Evolutionary conservation across 495 filamentous ascomycete genomes (phyloP), one percentile per base, ranked within the genome.

Genomic region (Penicillium argentinense): DNA sequence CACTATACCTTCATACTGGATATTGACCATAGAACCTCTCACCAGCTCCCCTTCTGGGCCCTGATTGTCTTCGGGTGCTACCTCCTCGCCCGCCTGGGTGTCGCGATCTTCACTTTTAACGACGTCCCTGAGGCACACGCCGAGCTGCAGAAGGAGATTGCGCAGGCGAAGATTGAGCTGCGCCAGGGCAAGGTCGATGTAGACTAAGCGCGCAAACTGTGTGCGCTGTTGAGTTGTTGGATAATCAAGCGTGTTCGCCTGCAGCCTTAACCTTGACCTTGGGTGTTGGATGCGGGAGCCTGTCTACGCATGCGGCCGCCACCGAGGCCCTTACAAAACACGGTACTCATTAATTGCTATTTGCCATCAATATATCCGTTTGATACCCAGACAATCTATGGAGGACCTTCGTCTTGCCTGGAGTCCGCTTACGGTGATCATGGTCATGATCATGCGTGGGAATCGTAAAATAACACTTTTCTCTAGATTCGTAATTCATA

Each of bases 21-120:
- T n/a, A n/a, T n/a, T n/a, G n/a, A n/a, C n/a, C n/a, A n/a, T n/a
- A n/a, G n/a, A n/a, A n/a, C n/a, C n/a, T n/a, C 24, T 19, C 29
- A 56, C 25, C 53, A 96, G 91, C 76, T 97, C 21, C 93, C 93
- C 19, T 88, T 97, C 75, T 97, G 91, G 85, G 82, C 79, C 21
- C 73, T 97, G 51, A 90, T 98, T 52, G 84, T 85, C 39, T 93
- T 97, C 67, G 93, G 91, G 69, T 86, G 91, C 33, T 97, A 91
- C 72, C 83, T 98, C 5, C 84, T 97, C 41, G 89, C 86, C 75
- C 89, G 89, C 51, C 81, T 98, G 21, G 93, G 93, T 40, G 82
- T 83, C 74, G 92, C 92, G 28, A 87, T 98, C 53, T 75, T 95
- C 56, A 96, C 91, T 27, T 98, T 98, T 79, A 90, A 95, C 72